Evolutionary conservation across 179 eudicot species (phyloP).

Genomic region (Silene coronaria): DNA sequence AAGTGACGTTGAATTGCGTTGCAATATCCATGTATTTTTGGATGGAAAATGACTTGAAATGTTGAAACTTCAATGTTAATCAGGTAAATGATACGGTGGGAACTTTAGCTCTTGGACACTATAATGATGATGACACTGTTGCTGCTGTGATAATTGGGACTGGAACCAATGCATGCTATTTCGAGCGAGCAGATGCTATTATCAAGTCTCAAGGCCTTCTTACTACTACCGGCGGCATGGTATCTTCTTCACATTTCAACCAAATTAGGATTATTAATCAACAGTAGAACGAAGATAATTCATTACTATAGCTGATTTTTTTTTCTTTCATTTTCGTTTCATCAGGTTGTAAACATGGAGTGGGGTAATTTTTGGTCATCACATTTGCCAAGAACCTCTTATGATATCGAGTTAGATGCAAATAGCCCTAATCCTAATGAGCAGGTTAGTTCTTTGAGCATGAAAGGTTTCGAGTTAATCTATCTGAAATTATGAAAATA

Average conservation of each 20-base stretch:
- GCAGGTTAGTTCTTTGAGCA: slow-evolving; percentile 27
- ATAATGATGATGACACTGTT: slow-evolving; percentile 45
- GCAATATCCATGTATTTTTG: too few species aligned
- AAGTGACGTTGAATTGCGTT: too few species aligned
- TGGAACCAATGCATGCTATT: slow-evolving; percentile 48
- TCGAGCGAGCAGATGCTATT: slow-evolving; percentile 39
- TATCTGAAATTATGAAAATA: background rate
- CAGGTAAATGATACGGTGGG: slow-evolving; percentile 56
- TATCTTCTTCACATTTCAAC: slow-evolving; percentile 18
- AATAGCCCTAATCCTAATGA: slow-evolving; percentile 48
- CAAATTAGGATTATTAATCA: background rate
- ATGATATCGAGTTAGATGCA: slow-evolving; percentile 42
- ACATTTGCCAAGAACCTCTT: slow-evolving; percentile 53
- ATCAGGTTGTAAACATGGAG: slow-evolving; percentile 88
- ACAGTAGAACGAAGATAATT: background rate
- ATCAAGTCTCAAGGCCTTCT: slow-evolving; percentile 34
- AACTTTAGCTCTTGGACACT: slow-evolving; percentile 46
- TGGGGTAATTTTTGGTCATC: slow-evolving; percentile 99
- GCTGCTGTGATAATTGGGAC: slow-evolving; percentile 45
- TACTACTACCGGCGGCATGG: slow-evolving; percentile 43
- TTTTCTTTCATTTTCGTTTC: background rate
- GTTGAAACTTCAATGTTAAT: background rate
- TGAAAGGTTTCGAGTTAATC: slow-evolving; percentile 21
- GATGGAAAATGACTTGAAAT: background rate
- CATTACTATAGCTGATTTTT: background rate